These are phyloP conservation scores for Durusdinium trenchii DNA, from an alignment of 73 alveolate species.

Conservation along the genomic window DNA sequence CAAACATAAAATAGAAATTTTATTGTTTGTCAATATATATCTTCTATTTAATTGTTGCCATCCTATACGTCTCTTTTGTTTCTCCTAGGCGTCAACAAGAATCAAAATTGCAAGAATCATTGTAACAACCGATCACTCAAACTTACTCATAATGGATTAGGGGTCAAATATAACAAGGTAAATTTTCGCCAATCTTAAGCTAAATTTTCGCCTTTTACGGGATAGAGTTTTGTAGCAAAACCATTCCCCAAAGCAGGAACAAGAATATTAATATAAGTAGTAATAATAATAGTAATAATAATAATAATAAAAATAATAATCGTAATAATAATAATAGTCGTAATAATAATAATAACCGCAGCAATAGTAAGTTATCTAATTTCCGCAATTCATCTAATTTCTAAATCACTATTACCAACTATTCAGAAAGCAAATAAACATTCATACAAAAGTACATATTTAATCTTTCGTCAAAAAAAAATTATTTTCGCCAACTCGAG, in stretches of 20 bases:
- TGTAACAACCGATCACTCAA: neutral
- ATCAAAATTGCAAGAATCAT: neutral
- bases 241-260: neutral
- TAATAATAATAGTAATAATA: neutral
- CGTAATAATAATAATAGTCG: neutral
- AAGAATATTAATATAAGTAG: neutral
- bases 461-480: neutral
- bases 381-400: neutral
- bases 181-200: neutral
- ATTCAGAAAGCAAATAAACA: neutral
- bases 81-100: no score
- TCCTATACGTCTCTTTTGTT: no score
- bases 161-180: neutral
- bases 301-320: neutral
- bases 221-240: no score
- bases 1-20: neutral
- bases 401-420: neutral
- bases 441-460: neutral
- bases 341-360: neutral
- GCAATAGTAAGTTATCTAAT: neutral
- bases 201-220: no score
- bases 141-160: neutral
- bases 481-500: no score
- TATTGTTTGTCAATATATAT: neutral
- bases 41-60: neutral